Percentiles rank a stretch among this genome's conserved stretches.
These are phyloP conservation scores for Argentina anserina DNA, from an alignment of 306 rosid genomes.

Conservation along the genomic window DNA sequence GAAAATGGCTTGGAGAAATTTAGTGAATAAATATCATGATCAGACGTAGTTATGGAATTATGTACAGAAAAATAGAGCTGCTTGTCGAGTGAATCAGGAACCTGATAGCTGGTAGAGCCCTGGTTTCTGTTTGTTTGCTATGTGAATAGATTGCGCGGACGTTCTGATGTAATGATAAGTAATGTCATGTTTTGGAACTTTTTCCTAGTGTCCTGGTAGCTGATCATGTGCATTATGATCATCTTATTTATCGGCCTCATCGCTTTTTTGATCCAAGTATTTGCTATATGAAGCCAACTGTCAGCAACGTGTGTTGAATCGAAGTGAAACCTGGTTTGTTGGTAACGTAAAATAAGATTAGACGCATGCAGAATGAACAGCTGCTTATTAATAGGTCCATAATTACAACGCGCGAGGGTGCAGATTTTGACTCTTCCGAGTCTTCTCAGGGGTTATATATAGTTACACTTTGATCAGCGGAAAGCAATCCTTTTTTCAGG, in stretches of 20 bases:
- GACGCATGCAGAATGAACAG: background rate
- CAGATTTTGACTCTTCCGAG: background rate
- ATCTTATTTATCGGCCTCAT: background rate
- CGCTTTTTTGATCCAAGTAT: background rate
- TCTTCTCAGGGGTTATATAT: background rate
- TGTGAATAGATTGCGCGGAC: too few relatives aligned
- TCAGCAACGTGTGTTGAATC: too few relatives aligned
- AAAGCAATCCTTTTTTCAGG: background rate
- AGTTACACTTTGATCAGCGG: background rate
- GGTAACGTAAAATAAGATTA: background rate
- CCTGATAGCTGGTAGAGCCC: background rate
- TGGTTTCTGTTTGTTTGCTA: background rate
- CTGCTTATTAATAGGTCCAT: background rate
- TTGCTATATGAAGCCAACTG: background rate
- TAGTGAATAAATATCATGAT: background rate
- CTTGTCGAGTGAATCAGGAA: background rate
- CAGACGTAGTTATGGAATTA: background rate
- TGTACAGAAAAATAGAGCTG: background rate
- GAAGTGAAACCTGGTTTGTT: background rate
- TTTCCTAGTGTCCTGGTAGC: background rate
- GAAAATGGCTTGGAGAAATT: background rate
- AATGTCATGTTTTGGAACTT: too few relatives aligned
- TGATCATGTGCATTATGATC: background rate
- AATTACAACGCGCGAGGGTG: background rate
- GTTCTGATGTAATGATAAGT: background rate